phyloP scores from a whole-genome alignment of 495 filamentous ascomycete genomes.

The Opeltia flavorubescens region DNA sequence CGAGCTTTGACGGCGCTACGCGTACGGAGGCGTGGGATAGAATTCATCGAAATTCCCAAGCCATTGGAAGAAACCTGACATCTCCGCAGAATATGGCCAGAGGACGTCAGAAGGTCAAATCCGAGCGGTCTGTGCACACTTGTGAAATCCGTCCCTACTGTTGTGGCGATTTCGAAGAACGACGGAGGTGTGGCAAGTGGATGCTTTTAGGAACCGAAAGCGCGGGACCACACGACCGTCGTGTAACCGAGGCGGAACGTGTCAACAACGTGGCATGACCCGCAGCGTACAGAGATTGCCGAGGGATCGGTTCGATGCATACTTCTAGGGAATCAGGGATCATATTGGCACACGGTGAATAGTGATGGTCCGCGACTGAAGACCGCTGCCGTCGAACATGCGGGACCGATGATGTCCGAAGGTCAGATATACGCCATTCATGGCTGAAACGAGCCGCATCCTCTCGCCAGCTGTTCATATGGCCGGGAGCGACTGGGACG shows the following conservation, averaged over 20 bases:
- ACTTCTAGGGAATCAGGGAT: neutral
- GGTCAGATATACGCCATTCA: neutral
- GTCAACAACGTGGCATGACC: neutral
- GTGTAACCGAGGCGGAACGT: neutral
- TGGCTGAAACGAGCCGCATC: conserved; percentile 1
- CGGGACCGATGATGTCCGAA: neutral
- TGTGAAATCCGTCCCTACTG: too few species aligned
- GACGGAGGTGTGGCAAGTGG: neutral
- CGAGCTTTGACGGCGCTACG: neutral
- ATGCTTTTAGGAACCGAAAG: neutral
- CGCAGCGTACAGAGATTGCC: neutral
- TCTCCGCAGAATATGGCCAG: neutral
- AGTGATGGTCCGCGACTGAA: neutral
- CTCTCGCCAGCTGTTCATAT: too few species aligned
- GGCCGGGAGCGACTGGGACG: too few species aligned
- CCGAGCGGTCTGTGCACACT: neutral
- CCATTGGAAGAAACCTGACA: neutral
- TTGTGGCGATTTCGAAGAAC: too few species aligned
- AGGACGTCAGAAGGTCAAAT: neutral
- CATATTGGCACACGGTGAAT: neutral
- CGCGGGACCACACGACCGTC: neutral
- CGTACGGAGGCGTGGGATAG: neutral
- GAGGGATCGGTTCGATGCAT: neutral
- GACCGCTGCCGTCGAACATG: neutral
- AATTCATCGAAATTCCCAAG: neutral